These are phyloP conservation scores for Eutrema yunnanense DNA, from an alignment of 345 rosid genomes.

Conservation along the genomic window DNA sequence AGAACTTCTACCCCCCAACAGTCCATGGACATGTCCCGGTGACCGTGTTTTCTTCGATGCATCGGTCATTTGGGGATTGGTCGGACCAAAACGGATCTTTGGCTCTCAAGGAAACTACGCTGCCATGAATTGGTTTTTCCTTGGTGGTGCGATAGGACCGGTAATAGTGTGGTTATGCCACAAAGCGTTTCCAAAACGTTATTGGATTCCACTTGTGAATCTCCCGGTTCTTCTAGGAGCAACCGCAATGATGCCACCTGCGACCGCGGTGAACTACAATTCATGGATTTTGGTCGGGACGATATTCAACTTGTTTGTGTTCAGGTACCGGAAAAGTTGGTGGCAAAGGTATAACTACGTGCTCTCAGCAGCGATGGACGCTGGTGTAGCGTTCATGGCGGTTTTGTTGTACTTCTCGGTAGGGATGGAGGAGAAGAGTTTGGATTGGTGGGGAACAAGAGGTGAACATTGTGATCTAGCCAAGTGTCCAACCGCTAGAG, in stretches of 20 bases:
- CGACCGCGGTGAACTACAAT: slow-evolving; percentile 71
- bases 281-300: slow-evolving; percentile 77
- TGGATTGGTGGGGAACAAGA: slow-evolving; percentile 72
- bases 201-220: slow-evolving; percentile 84
- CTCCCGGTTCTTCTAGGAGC: slow-evolving; percentile 88
- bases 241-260: slow-evolving; percentile 74
- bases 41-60: slow-evolving; percentile 91
- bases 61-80: slow-evolving; percentile 87
- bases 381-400: slow-evolving; percentile 88
- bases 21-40: slow-evolving; percentile 90
- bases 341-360: slow-evolving; percentile 88
- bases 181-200: slow-evolving; percentile 64
- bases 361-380: slow-evolving; percentile 81
- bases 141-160: slow-evolving; percentile 81
- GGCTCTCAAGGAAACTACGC: slow-evolving; percentile 68
- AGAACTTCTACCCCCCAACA: slow-evolving; percentile 55
- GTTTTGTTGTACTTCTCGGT: slow-evolving; percentile 61
- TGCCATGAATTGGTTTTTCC: slow-evolving; percentile 82
- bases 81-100: slow-evolving; percentile 72
- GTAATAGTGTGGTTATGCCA: slow-evolving; percentile 60
- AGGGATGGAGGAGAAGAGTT: slow-evolving; percentile 46
- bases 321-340: slow-evolving; percentile 68
- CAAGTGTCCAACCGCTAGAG: slow-evolving; percentile 71
- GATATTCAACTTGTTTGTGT: slow-evolving; percentile 71
- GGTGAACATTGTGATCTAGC: slow-evolving; percentile 85